Evolutionary conservation across 2,329 filamentous ascomycete genomes (phyloP).

Genomic region (Trichothecium roseum): DNA sequence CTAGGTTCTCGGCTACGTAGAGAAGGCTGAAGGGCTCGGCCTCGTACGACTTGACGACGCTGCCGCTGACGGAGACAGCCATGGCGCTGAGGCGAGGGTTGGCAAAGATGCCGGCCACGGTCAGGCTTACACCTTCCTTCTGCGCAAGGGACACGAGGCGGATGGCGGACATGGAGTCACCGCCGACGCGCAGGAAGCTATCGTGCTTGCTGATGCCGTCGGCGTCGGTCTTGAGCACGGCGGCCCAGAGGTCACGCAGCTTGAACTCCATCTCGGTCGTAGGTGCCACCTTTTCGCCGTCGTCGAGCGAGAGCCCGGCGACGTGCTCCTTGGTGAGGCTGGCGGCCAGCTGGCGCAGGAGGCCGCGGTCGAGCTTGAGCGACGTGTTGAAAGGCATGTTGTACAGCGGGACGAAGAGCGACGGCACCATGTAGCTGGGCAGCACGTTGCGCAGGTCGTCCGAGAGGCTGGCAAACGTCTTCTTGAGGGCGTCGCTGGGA

Average conservation of each 20-base stretch:
- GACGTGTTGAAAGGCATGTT: neutral
- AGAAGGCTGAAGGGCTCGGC: constrained; percentile 1
- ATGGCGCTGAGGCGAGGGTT: neutral
- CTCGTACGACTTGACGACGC: neutral
- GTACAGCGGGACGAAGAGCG: constrained; percentile 3
- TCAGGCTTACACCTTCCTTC: neutral
- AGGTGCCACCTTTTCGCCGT: neutral
- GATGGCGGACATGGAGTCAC: constrained; percentile 8
- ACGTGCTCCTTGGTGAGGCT: constrained; percentile 2
- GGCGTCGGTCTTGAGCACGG: constrained; percentile 1
- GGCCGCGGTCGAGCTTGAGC: constrained; percentile 1
- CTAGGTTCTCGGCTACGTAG: neutral
- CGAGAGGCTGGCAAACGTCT: neutral
- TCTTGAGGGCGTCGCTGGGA: neutral
- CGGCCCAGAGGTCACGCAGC: constrained; percentile 30
- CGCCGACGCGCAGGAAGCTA: constrained; percentile 7
- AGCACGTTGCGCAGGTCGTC: constrained; percentile 1
- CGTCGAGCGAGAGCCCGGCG: neutral
- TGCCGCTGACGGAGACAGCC: neutral
- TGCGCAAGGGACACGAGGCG: constrained; percentile 3
- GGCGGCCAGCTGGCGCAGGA: neutral
- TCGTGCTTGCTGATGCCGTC: constrained; percentile 3
- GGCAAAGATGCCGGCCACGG: constrained; percentile 1
- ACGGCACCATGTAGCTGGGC: constrained; percentile 6
- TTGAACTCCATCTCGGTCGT: constrained; percentile 8